These are phyloP conservation scores for Kodamaea leandrae DNA, from an alignment of 805 yeast species.

Conservation along the genomic window DNA sequence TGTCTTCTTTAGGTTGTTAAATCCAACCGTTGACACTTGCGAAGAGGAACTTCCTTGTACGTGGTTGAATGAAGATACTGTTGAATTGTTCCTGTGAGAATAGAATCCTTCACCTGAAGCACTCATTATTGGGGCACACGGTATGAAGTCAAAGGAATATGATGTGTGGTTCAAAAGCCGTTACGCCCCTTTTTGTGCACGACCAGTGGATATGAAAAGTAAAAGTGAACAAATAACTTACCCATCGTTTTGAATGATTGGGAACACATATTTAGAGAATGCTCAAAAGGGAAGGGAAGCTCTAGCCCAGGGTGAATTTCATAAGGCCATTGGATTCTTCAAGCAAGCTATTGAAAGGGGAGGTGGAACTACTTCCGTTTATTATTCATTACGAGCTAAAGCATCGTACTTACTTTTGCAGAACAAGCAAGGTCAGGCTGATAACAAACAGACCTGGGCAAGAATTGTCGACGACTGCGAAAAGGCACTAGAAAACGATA, in stretches of 20 bases:
- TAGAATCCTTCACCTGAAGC: slow-evolving; percentile 4
- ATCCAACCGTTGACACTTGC: slow-evolving; percentile 19
- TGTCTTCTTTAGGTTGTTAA: slow-evolving; percentile 31
- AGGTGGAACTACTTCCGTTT: slow-evolving; percentile 5
- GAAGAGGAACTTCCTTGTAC: slow-evolving; percentile 8
- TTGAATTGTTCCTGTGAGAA: slow-evolving; percentile 14
- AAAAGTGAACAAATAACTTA: neutral
- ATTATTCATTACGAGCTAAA: slow-evolving; percentile 16
- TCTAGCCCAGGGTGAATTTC: slow-evolving; percentile 11
- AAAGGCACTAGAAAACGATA: slow-evolving; percentile 15
- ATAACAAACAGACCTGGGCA: slow-evolving; percentile 13
- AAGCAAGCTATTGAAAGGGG: slow-evolving; percentile 16
- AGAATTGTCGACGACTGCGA: slow-evolving; percentile 15
- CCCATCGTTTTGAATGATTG: slow-evolving; percentile 4
- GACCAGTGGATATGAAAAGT: too few relatives aligned
- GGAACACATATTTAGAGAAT: slow-evolving; percentile 7
- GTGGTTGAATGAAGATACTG: slow-evolving; percentile 9
- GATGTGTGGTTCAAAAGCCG: too few relatives aligned
- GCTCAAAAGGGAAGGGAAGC: slow-evolving; percentile 11
- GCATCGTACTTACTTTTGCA: slow-evolving; percentile 11
- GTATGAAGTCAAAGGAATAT: too few relatives aligned
- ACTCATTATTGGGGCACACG: slow-evolving; percentile 7
- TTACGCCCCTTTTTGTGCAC: neutral
- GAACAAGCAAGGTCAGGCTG: neutral
- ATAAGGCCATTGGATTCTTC: slow-evolving; percentile 18